Evolutionary conservation across 2,329 filamentous ascomycete species (phyloP).

Genomic region (Colletotrichum sp.): DNA sequence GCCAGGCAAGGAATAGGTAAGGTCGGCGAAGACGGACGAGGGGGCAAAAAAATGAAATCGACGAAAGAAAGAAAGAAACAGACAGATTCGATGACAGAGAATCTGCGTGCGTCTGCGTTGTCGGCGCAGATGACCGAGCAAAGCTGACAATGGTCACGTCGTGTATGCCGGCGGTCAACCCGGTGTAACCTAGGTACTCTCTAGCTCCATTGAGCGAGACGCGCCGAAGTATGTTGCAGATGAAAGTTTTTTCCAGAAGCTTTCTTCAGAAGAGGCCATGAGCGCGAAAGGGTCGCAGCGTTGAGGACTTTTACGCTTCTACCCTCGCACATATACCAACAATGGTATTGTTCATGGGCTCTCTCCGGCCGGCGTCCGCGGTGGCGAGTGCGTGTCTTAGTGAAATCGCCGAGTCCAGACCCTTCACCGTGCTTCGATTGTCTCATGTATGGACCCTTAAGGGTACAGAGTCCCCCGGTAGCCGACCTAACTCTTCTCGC

Average conservation of each 20-base stretch:
- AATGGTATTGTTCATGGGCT: neutral
- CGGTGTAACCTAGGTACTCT: neutral
- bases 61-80: neutral
- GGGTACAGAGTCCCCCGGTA: neutral
- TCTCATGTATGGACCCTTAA: neutral
- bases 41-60: neutral
- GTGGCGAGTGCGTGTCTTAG: neutral
- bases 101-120: neutral
- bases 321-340: neutral
- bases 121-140: neutral
- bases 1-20: neutral
- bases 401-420: constrained; percentile 2
- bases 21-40: neutral
- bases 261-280: neutral
- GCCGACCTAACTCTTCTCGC: neutral
- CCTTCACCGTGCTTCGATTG: neutral
- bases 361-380: neutral
- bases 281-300: neutral
- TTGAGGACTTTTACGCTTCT: neutral
- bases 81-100: neutral
- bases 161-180: neutral
- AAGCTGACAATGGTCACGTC: neutral
- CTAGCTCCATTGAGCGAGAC: neutral
- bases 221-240: neutral
- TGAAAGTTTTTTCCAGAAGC: neutral